Evolutionary conservation across 1,284 basidiomycete genomes (phyloP).

Genomic region (Cryptococcus sp.): DNA sequence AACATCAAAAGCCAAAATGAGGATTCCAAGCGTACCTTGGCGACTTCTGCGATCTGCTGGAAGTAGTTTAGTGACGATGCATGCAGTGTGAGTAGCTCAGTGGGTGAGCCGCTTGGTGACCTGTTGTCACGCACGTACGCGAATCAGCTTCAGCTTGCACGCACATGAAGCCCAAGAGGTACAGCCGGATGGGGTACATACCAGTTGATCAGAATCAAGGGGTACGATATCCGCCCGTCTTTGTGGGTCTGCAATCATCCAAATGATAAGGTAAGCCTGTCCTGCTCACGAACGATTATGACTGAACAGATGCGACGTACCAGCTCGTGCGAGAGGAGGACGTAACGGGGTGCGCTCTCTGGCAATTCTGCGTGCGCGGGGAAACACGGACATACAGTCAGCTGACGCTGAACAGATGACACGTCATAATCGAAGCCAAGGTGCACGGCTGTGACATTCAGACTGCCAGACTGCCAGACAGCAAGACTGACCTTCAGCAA

Average conservation of each 20-base stretch:
- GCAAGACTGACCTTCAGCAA: slow-evolving; percentile 68
- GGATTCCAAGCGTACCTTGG: slow-evolving; percentile 38
- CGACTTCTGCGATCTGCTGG: slow-evolving; percentile 61
- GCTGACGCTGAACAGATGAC: too few relatives aligned
- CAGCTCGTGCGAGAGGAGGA: slow-evolving; percentile 80
- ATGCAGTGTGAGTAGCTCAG: slow-evolving; percentile 74
- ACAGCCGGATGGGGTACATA: slow-evolving; percentile 26
- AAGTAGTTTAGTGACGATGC: slow-evolving; percentile 79
- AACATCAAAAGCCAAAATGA: background rate
- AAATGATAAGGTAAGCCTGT: slow-evolving; percentile 3
- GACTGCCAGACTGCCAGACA: too few relatives aligned
- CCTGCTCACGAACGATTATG: background rate
- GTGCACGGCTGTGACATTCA: too few relatives aligned
- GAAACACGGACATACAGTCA: too few relatives aligned
- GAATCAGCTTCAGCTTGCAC: slow-evolving; percentile 8
- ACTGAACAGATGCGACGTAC: slow-evolving; percentile 27
- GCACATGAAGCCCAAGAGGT: background rate
- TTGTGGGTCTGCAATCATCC: slow-evolving; percentile 59
- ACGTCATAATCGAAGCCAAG: too few relatives aligned
- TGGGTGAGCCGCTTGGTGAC: slow-evolving; percentile 70
- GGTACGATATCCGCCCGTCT: slow-evolving; percentile 84
- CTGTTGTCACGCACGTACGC: slow-evolving; percentile 16
- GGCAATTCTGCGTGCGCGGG: slow-evolving; percentile 70
- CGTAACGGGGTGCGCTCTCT: slow-evolving; percentile 83
- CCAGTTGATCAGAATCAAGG: slow-evolving; percentile 84